These are phyloP conservation scores for Diaporthe caulivora DNA, from an alignment of 2,329 filamentous ascomycete genomes.

Conservation along the genomic window DNA sequence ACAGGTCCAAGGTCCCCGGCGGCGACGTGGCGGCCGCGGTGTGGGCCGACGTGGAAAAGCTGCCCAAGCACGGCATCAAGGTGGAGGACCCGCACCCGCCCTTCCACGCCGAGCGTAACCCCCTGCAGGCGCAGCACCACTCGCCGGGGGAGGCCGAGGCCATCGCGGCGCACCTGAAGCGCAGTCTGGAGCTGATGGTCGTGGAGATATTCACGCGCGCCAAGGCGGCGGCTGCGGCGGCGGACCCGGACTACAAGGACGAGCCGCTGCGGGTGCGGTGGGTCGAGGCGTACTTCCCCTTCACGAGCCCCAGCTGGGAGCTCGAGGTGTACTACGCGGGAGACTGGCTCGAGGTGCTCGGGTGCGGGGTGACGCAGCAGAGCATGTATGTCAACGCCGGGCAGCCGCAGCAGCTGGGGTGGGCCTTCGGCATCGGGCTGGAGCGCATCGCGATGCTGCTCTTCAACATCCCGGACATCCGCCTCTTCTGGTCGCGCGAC, in stretches of 20 bases:
- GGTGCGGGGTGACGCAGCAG: constrained; percentile 92
- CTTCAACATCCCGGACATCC: constrained; percentile 95
- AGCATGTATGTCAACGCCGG: constrained; percentile 82
- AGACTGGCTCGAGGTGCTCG: constrained; percentile 95
- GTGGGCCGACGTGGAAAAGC: constrained; percentile 74
- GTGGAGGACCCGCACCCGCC: constrained; percentile 89
- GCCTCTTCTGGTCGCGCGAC: constrained; percentile 94
- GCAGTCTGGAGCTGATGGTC: constrained; percentile 89
- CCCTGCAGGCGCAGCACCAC: constrained; percentile 80
- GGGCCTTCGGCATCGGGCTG: constrained; percentile 95
- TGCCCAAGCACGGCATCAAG: constrained; percentile 80
- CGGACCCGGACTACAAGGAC: constrained; percentile 62
- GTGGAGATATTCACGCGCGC: constrained; percentile 89
- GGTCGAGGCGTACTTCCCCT: constrained; percentile 98
- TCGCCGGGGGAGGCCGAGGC: constrained; percentile 82
- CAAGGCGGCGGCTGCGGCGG: constrained; percentile 70
- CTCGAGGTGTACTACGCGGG: constrained; percentile 95
- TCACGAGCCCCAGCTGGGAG: constrained; percentile 96
- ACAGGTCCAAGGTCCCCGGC: constrained; percentile 70
- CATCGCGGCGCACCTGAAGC: constrained; percentile 86
- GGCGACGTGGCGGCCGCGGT: constrained; percentile 75
- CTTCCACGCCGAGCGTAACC: constrained; percentile 83
- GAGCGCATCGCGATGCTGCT: constrained; percentile 98
- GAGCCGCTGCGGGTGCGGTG: constrained; percentile 89
- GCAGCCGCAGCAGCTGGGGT: constrained; percentile 81